Evolutionary conservation across 805 yeast species (phyloP).

Genomic region (Saturnispora bothae): DNA sequence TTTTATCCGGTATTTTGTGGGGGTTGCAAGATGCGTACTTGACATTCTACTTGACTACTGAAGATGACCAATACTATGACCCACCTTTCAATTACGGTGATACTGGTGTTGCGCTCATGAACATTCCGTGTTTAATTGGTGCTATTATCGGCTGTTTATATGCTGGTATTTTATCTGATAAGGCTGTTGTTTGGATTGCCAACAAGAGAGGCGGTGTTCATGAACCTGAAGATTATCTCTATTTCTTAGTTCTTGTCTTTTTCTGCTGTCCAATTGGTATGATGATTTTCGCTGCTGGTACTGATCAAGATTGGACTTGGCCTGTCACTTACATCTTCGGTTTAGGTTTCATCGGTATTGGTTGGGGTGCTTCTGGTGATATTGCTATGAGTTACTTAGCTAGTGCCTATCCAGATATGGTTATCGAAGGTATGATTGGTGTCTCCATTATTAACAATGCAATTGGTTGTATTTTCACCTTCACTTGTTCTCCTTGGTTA

Average conservation of each 20-base stretch:
- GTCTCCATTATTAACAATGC: slow-evolving; percentile 55
- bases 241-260: slow-evolving; percentile 45
- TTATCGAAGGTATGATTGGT: slow-evolving; percentile 63
- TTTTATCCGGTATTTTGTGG: slow-evolving; percentile 65
- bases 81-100: slow-evolving; percentile 58
- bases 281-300: slow-evolving; percentile 55
- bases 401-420: slow-evolving; percentile 62
- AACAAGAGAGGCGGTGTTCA: slow-evolving; percentile 48
- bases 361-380: slow-evolving; percentile 65
- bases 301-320: slow-evolving; percentile 45
- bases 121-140: slow-evolving; percentile 58
- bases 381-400: slow-evolving; percentile 56
- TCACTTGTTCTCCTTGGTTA: slow-evolving; percentile 52
- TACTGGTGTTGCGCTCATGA: slow-evolving; percentile 65
- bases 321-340: slow-evolving; percentile 44
- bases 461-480: slow-evolving; percentile 57
- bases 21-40: slow-evolving; percentile 71
- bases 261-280: slow-evolving; percentile 53
- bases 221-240: slow-evolving; percentile 57
- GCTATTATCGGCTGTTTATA: slow-evolving; percentile 56
- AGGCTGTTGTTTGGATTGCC: slow-evolving; percentile 51
- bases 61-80: slow-evolving; percentile 55
- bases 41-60: slow-evolving; percentile 64
- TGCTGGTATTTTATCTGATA: slow-evolving; percentile 52
- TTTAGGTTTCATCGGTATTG: slow-evolving; percentile 54